Evolutionary conservation across 2,329 filamentous ascomycete genomes (phyloP), one percentile per base, ranked within the genome.

Genomic region (Microcyclosporella mali): DNA sequence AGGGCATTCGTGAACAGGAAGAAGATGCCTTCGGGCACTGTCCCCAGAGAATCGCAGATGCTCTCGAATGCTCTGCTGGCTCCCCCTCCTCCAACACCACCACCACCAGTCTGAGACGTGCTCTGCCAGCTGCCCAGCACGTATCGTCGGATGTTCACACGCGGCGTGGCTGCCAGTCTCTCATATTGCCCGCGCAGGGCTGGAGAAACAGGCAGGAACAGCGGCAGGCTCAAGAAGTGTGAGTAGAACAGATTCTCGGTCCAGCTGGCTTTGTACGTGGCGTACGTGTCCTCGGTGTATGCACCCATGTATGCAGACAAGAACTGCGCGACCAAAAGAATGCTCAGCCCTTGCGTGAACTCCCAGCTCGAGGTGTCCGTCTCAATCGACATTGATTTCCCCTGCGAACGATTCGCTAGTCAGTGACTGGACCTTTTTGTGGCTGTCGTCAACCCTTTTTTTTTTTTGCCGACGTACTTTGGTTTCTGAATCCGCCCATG

Each of bases 221-320:
- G 72, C 0, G 86, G 85, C 33, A 92, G 69, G 1, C 84, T 86
- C 16, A 90, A 72, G 6, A 87, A 63, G 53, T 84, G 80, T 16
- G 86, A 94, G 70, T 97, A 98, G 70, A 98, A 97, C 10, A 98
- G 75, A 53, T 95, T 95, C 65, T 97, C 92, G 56, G 84, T 85
- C 88, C 92, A 97, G 64, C 92, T 84, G 21, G 85, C 85, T 4
- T 89, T 88, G 64, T 95, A 88, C 43, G 76, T 77, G 45, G 77
- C 77, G 69, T 97, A 98, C 1, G 89, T 87, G 53, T 88, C 81
- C 64, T 98, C 89, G 0, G 90, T 90, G 63, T 95, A 97, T 21
- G 95, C 77, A 3, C 92, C 92, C 84, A 97, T 95, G 59, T 89
- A 84, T 16, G 92, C 88, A 6, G 88, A 94, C 16, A 97, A 76